Percentiles rank a stretch among this genome's conserved stretches.
These are phyloP conservation scores for Oldenlandia corymbosa DNA, from an alignment of 257 asterid species.

Conservation along the genomic window DNA sequence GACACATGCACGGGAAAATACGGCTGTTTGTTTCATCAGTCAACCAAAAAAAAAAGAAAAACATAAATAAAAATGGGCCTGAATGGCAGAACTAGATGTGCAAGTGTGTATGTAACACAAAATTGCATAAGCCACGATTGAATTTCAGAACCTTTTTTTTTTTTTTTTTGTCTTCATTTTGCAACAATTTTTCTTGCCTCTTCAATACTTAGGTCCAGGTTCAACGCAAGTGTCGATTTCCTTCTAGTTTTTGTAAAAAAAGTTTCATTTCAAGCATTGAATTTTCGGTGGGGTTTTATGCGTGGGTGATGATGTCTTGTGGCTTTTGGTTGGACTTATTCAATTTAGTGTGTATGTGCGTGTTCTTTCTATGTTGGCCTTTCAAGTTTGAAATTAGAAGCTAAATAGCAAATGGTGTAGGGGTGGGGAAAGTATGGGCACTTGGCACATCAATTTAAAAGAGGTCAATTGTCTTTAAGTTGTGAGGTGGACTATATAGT, in stretches of 20 bases:
- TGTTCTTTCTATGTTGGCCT: conserved; percentile 4
- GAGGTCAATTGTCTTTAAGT: conserved; percentile 34
- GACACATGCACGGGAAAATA: conserved; percentile 31
- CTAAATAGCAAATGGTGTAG: conserved; percentile 16
- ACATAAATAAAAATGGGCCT: conserved; percentile 5
- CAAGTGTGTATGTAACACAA: too few relatives aligned
- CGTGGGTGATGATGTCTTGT: conserved; percentile 3
- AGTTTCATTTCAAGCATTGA: too few relatives aligned
- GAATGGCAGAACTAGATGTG: too few relatives aligned
- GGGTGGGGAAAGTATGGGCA: too few relatives aligned
- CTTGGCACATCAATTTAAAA: conserved; percentile 42
- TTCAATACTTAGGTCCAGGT: conserved; percentile 27
- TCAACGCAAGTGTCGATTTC: conserved; percentile 25
- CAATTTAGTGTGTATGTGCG: not conserved
- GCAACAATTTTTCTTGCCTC: not conserved
- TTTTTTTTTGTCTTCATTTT: conserved; percentile 19
- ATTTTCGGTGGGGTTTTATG: not conserved
- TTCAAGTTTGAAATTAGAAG: conserved; percentile 2
- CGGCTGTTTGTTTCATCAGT: conserved; percentile 13
- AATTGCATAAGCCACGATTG: conserved; percentile 24
- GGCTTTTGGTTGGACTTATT: conserved; percentile 6
- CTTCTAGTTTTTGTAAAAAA: too few relatives aligned
- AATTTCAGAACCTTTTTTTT: conserved; percentile 33
- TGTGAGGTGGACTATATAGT: conserved; percentile 11
- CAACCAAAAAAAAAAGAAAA: too few relatives aligned